Evolutionary conservation across 2,329 filamentous ascomycete genomes (phyloP), one percentile per base, ranked within the genome.

Genomic region (Ascochyta clinopodiicola): DNA sequence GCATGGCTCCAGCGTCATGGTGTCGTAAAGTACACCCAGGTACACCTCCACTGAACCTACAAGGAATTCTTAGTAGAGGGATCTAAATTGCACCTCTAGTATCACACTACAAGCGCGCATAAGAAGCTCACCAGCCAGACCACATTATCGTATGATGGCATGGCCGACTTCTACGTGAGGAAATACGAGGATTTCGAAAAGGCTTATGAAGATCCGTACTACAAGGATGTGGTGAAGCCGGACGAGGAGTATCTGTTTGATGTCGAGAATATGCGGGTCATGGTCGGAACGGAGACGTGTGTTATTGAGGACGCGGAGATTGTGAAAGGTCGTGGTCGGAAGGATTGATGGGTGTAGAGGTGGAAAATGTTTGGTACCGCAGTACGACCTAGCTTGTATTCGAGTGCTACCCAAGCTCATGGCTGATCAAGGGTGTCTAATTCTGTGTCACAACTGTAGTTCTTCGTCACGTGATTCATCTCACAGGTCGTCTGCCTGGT

Each of bases 91-190:
- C 3, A 1, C 22, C 6, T 17, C 1, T 27, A 66, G 66, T 65
- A 67, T 29, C 67, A 66, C 46, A 70, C 67, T 3, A 59, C 59
- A 12, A 65, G 61, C 2, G 36, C 54, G 6, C 51, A 61, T 29
- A 63, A 65, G 42, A 47, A 52, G 4, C 56, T 62, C 29, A 55
- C 61, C 12, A 49, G 46, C 13, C 56, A 66, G 38, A 56, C 57
- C 45, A 56, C 59, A 2, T 44, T 63, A 12, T 49, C 61, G 0
- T 69, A 62, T 38, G 65, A 65, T 36, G 65, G 63, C 22, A 64
- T 63, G 47, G 66, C 60, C 12, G 67, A 69, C 24, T 71, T 71
- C 40, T 69, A 62, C 46, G 60, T 68, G 17, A 60, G 44, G 35
- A 64, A 56, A 2, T 70, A 61, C 13, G 60, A 68, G 25, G 64